phyloP scores from a whole-genome alignment of 2,329 filamentous ascomycete genomes.

The Trichophyton simii region DNA sequence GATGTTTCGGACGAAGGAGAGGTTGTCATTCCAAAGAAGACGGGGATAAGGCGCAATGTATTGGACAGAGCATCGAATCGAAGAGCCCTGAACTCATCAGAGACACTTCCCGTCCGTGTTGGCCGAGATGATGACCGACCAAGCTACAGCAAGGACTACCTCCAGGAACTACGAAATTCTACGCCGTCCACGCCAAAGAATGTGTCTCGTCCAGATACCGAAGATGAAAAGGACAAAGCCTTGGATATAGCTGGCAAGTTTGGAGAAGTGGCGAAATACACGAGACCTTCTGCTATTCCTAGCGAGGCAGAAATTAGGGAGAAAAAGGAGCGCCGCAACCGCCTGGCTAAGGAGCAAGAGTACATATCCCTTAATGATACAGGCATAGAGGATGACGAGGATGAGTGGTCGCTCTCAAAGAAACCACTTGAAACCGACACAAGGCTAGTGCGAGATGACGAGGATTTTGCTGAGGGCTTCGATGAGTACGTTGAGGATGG shows the following conservation, averaged over 20 bases:
- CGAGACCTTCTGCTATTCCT: conserved; percentile 46
- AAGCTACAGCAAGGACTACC: conserved; percentile 72
- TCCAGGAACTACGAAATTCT: conserved; percentile 72
- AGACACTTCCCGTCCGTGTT: conserved; percentile 46
- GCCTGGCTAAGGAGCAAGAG: conserved; percentile 57
- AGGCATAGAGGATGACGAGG: conserved; percentile 24
- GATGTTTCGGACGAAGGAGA: conserved; percentile 43
- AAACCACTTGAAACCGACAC: conserved; percentile 55
- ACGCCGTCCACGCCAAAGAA: conserved; percentile 72
- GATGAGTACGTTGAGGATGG: conserved; percentile 85
- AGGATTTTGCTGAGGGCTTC: conserved; percentile 86
- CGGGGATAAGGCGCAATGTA: conserved; percentile 49
- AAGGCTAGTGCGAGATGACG: conserved; percentile 70
- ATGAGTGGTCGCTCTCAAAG: conserved; percentile 37
- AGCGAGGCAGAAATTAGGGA: conserved; percentile 77
- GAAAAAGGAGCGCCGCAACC: conserved; percentile 78
- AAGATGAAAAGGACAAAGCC: conserved; percentile 29
- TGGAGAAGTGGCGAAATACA: conserved; percentile 28
- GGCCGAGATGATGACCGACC: conserved; percentile 57
- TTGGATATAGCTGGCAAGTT: conserved; percentile 39
- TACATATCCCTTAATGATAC: conserved; percentile 30
- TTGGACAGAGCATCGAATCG: conserved; percentile 55
- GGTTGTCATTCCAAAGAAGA: conserved; percentile 50
- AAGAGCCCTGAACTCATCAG: conserved; percentile 39
- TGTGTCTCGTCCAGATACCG: conserved; percentile 13